Evolutionary conservation across 1,284 basidiomycete species (phyloP).

Genomic region (Cutaneotrichosporon cutaneum): DNA sequence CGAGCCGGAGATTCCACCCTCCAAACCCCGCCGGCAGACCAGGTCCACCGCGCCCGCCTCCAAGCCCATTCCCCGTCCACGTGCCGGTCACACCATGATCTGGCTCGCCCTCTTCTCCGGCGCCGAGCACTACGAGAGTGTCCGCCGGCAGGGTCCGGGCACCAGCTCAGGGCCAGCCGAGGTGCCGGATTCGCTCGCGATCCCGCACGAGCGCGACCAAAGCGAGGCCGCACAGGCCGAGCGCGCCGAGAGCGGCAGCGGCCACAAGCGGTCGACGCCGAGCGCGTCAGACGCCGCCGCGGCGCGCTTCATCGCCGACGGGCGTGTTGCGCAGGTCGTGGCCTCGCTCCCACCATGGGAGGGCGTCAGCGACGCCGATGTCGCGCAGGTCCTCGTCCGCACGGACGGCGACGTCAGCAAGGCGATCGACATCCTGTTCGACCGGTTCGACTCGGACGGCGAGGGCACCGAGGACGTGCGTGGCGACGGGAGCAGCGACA

Average conservation of each 20-base stretch:
- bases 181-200: constrained; percentile 37
- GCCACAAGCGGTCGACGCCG: constrained; percentile 2
- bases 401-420: constrained; percentile 41
- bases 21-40: constrained; percentile 16
- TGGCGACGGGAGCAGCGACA: constrained; percentile 6
- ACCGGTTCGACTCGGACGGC: constrained; percentile 33
- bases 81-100: constrained; percentile 38
- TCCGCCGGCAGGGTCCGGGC: constrained; percentile 35
- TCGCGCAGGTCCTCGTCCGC: constrained; percentile 31
- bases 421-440: constrained; percentile 44
- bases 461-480: constrained; percentile 10
- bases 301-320: constrained; percentile 11
- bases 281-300: constrained; percentile 1
- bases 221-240: constrained; percentile 39
- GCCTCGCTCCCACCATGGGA: constrained; percentile 39
- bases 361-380: constrained; percentile 25
- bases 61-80: constrained; percentile 16
- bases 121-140: constrained; percentile 47
- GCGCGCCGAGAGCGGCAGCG: constrained; percentile 34
- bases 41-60: constrained; percentile 21
- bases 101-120: constrained; percentile 50
- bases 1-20: neutral
- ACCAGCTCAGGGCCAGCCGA: constrained; percentile 39
- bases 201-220: constrained; percentile 41
- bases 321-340: constrained; percentile 28